These are phyloP conservation scores for Neurospora discreta DNA, from an alignment of 495 filamentous ascomycete genomes.

Conservation along the genomic window DNA sequence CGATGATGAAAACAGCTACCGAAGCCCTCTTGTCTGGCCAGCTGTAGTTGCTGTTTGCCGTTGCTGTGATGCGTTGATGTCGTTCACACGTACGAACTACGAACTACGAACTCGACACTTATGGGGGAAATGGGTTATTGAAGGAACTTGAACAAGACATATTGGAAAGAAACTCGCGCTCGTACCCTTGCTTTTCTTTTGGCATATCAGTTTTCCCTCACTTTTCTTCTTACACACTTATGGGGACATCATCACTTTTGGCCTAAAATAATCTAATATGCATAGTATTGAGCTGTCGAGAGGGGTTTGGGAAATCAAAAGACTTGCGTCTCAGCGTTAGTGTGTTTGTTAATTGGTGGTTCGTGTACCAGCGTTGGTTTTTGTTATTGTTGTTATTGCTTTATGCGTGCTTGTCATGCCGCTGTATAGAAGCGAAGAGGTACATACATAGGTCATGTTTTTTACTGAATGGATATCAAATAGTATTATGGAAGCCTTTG, in stretches of 20 bases:
- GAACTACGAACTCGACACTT: background rate
- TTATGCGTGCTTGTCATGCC: background rate
- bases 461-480: background rate
- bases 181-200: background rate
- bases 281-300: background rate
- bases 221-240: background rate
- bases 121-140: background rate
- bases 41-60: conserved; percentile 14
- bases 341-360: background rate
- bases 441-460: background rate
- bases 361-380: background rate
- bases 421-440: background rate
- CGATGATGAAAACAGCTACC: conserved; percentile 23
- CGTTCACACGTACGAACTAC: background rate
- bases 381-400: background rate
- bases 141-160: background rate
- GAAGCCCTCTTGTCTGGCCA: conserved; percentile 39
- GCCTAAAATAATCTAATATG: background rate
- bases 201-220: background rate
- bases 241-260: background rate
- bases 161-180: background rate
- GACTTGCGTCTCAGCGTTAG: background rate
- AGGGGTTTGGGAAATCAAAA: background rate
- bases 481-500: background rate
- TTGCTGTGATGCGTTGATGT: background rate